Evolutionary conservation across 345 rosid species (phyloP).

Genomic region (Boechera divaricarpa): DNA sequence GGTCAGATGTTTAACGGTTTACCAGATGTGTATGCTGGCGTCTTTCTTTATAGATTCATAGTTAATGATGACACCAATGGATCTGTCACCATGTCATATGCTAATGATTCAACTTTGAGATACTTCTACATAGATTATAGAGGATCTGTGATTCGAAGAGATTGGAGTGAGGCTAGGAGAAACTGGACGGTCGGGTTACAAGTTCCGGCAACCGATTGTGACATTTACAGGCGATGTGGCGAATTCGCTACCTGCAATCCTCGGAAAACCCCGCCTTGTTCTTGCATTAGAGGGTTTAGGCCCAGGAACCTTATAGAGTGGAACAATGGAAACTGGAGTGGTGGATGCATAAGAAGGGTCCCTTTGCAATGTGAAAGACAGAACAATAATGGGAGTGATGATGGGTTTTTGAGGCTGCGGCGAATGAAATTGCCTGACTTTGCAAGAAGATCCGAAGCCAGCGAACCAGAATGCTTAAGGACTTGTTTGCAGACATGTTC

Average conservation of each 20-base stretch:
- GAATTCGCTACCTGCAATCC: conserved; percentile 51
- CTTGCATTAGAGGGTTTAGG: conserved; percentile 60
- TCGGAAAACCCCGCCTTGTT: conserved; percentile 47
- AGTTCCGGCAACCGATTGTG: conserved; percentile 49
- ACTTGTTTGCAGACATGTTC: conserved; percentile 59
- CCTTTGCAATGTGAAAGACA: conserved; percentile 48
- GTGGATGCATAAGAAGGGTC: conserved; percentile 58
- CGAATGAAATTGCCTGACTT: conserved; percentile 55
- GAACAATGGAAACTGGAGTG: conserved; percentile 53
- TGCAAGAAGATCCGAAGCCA: conserved; percentile 41
- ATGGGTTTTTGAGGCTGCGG: conserved; percentile 50
- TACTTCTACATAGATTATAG: conserved; percentile 43
- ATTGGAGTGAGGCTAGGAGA: conserved; percentile 34
- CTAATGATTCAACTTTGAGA: conserved; percentile 11
- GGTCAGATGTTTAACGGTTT: conserved; percentile 50
- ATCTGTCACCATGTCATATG: conserved; percentile 32
- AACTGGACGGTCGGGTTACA: conserved; percentile 4
- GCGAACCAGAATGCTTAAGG: conserved; percentile 47
- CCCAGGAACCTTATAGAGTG: conserved; percentile 55
- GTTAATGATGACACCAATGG: conserved; percentile 36
- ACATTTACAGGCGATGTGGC: conserved; percentile 59
- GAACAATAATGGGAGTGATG: conserved; percentile 43
- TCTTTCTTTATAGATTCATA: conserved; percentile 43
- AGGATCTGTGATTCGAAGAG: conserved; percentile 28
- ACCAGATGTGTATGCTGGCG: conserved; percentile 30